These are phyloP conservation scores for Speleostelium caveatum DNA, from an alignment of 78 protist genomes.

Conservation along the genomic window DNA sequence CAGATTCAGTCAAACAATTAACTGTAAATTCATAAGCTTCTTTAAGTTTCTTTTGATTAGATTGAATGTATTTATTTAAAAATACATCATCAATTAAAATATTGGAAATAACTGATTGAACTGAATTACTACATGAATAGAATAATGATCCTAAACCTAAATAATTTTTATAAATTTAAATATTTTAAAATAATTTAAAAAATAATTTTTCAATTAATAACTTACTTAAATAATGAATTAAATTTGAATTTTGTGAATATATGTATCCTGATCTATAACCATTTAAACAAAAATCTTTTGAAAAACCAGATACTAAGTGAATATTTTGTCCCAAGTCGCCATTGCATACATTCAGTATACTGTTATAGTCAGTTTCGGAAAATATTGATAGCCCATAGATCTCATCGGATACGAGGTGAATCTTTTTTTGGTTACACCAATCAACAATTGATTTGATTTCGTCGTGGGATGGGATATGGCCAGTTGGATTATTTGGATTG, in stretches of 20 bases:
- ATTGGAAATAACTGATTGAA: constrained; percentile 9
- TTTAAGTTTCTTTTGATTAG: constrained; percentile 4
- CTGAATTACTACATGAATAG: constrained; percentile 32
- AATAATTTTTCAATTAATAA: no score
- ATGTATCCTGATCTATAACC: constrained; percentile 69
- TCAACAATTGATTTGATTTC: not conserved
- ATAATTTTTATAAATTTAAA: not conserved
- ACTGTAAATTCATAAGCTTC: constrained; percentile 6
- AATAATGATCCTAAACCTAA: not conserved
- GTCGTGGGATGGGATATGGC: not conserved
- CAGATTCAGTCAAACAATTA: not conserved
- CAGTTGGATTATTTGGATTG: constrained; percentile 75
- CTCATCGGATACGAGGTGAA: constrained; percentile 70
- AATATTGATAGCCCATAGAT: constrained; percentile 71
- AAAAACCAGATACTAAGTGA: constrained; percentile 69
- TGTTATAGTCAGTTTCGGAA: constrained; percentile 1
- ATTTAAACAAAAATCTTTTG: constrained; percentile 77
- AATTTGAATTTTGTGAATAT: constrained; percentile 39
- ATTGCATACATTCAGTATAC: constrained; percentile 4
- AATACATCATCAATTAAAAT: constrained; percentile 26
- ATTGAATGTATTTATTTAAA: constrained; percentile 8
- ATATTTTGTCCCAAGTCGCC: constrained; percentile 51
- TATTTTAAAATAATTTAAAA: no score
- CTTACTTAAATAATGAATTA: not conserved
- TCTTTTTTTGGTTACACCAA: constrained; percentile 3